Evolutionary conservation across 2,329 filamentous ascomycete genomes (phyloP), one percentile per base, ranked within the genome.

Genomic region (Botryotinia calthae): DNA sequence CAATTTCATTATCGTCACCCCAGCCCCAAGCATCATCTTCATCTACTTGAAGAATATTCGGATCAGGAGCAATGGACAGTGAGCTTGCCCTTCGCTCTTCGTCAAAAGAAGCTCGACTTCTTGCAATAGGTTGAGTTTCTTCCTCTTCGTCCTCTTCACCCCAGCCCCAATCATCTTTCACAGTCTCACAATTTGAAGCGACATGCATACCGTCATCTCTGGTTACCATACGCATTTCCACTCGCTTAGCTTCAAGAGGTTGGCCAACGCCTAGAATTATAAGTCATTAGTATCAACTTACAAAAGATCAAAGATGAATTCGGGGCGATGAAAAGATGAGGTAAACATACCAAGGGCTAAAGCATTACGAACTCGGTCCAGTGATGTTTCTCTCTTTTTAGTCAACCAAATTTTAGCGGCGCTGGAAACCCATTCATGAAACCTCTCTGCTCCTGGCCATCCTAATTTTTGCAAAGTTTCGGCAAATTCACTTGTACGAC

Each of bases 381-480:
- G 86, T 0, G 93, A 90, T 48, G 87, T 89, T 78, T 97, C 94
- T 78, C 93, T 90, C 76, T 94, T 91, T 80, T 94, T 95, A 2
- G 88, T 88, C 22, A 98, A 86, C 96, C 96, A 99, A 40, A 94
- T 90, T 73, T 89, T 89, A 0, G 94, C 93, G 1, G 93, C 92
- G 74, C 91, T 90, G 58, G 90, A 88, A 0, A 93, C 90, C 95
- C 96, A 99, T 37, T 93, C 89, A 62, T 88, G 86, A 54, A 99
- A 83, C 46, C 91, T 88, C 22, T 86, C 84, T 65, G 88, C 84
- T 7, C 86, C 86, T 25, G 86, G 85, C 86, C 93, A 95, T 0
- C 87, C 86, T 28, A 90, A 84, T 12, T 84, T 82, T 51, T 89
- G 85, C 12, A 98, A 82, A 1, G 85, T 85, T 10, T 85, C 82